A percentile compares a stretch with the other conserved stretches of the same genome.
Evolutionary conservation across 2,329 filamentous ascomycete species (phyloP).

Genomic region (Stagonosporopsis cucurbitacearum): DNA sequence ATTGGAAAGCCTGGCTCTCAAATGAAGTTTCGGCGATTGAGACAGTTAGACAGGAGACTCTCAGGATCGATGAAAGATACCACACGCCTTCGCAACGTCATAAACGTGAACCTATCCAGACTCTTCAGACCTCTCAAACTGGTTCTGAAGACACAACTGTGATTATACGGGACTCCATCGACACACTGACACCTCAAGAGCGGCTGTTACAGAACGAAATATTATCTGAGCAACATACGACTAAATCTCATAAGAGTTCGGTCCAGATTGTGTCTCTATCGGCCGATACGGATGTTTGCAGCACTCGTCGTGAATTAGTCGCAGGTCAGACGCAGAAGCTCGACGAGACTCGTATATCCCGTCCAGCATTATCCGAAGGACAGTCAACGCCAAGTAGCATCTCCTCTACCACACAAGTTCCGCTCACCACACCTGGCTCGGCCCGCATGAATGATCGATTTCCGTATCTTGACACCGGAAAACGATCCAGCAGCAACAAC

Average conservation of each 20-base stretch:
- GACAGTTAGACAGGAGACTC: conserved; percentile 32
- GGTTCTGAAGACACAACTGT: conserved; percentile 35
- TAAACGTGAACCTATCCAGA: conserved; percentile 22
- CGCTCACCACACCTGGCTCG: conserved; percentile 30
- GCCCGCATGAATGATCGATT: conserved; percentile 56
- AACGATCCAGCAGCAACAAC: conserved; percentile 39
- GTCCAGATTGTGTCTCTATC: no score
- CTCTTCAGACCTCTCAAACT: conserved; percentile 29
- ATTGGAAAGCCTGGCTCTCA: conserved; percentile 57
- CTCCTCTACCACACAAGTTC: conserved; percentile 17
- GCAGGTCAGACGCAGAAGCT: not conserved
- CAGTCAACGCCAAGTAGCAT: conserved; percentile 2
- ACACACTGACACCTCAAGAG: conserved; percentile 12
- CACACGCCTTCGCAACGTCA: conserved; percentile 19
- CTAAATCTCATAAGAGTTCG: not conserved
- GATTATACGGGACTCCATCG: conserved; percentile 20
- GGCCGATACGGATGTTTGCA: no score
- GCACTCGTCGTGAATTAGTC: no score
- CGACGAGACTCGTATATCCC: not conserved
- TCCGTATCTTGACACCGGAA: conserved; percentile 48
- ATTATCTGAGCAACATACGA: not conserved
- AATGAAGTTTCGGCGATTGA: conserved; percentile 52
- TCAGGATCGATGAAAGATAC: conserved; percentile 38
- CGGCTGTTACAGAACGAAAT: not conserved
- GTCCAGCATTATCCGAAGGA: not conserved